Conservation (phyloP, 2,329 filamentous ascomycete genomes). For the Penicillium occitanis region DNA sequence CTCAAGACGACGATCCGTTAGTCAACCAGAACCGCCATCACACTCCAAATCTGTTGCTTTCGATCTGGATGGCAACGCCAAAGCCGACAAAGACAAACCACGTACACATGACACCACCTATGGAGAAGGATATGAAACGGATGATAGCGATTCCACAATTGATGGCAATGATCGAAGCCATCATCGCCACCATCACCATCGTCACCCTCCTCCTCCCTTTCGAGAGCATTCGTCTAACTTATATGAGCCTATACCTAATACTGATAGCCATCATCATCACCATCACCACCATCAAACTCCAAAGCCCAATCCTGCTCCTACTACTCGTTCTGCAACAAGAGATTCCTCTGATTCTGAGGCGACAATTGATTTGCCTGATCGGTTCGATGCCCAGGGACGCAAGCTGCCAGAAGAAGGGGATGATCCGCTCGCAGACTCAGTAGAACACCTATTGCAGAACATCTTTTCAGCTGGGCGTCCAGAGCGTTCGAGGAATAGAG, state of each 20-base stretch:
- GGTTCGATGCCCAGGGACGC: conserved; percentile 45
- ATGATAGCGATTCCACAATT: conserved; percentile 43
- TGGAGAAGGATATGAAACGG: conserved; percentile 44
- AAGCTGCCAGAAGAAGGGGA: conserved; percentile 35
- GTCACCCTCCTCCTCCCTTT: conserved; percentile 22
- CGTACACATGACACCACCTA: neutral
- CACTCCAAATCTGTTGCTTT: conserved; percentile 39
- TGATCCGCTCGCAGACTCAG: conserved; percentile 35
- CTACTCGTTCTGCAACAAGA: conserved; percentile 14
- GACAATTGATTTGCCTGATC: conserved; percentile 45
- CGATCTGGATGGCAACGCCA: conserved; percentile 26
- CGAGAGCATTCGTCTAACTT: conserved; percentile 21
- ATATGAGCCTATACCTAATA: conserved; percentile 3
- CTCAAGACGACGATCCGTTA: conserved; percentile 26
- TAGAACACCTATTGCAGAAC: conserved; percentile 37
- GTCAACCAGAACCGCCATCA: conserved; percentile 25
- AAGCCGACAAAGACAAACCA: conserved; percentile 6
- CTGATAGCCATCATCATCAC: conserved; percentile 17
- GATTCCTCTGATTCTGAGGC: conserved; percentile 41
- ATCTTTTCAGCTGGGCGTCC: conserved; percentile 13
- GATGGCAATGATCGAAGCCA: conserved; percentile 27
- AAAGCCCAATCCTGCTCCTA: neutral
- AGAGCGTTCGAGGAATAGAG: conserved; percentile 7
- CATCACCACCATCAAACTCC: conserved; percentile 11
- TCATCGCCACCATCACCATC: conserved; percentile 26